phyloP scores from a whole-genome alignment of 108 stramenopile genomes.

The Stephanodiscus triporus region DNA sequence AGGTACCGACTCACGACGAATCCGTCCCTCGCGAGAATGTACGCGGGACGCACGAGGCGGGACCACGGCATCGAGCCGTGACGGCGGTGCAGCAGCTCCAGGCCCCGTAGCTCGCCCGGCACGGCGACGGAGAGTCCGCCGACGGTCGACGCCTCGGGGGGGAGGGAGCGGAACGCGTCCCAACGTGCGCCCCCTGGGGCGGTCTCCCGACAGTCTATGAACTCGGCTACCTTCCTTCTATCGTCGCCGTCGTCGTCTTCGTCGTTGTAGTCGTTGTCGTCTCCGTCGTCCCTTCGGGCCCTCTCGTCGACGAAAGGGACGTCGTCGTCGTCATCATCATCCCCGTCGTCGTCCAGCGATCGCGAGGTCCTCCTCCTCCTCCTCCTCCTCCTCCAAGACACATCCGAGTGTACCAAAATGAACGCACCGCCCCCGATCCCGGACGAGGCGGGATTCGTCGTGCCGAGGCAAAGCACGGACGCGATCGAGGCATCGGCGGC shows the following conservation, averaged over 20 bases:
- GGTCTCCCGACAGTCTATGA: slow-evolving; percentile 82
- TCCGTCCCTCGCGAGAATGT: slow-evolving; percentile 64
- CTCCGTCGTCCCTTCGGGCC: neutral
- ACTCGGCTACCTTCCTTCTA: slow-evolving; percentile 50
- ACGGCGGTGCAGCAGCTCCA: slow-evolving; percentile 70
- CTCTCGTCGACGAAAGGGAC: slow-evolving; percentile 57
- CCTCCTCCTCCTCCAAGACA: too few species aligned
- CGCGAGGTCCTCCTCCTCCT: neutral
- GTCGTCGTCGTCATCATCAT: neutral
- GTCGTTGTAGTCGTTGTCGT: neutral
- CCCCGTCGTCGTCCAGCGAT: neutral
- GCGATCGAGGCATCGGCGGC: slow-evolving; percentile 86
- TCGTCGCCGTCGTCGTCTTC: neutral
- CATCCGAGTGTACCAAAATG: slow-evolving; percentile 66
- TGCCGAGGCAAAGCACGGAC: slow-evolving; percentile 73
- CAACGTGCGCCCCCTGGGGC: slow-evolving; percentile 57
- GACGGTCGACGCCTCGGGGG: slow-evolving; percentile 43
- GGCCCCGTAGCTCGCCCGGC: slow-evolving; percentile 78
- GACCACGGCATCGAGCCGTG: slow-evolving; percentile 67
- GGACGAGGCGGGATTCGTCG: slow-evolving; percentile 77
- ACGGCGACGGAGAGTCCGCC: slow-evolving; percentile 76
- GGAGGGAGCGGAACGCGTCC: slow-evolving; percentile 60
- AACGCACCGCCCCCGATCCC: slow-evolving; percentile 87
- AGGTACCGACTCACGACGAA: slow-evolving; percentile 48
- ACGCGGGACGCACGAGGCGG: slow-evolving; percentile 65